A percentile compares a stretch with the other conserved stretches of the same genome.
Conservation (phyloP, 768 basidiomycete species). For the Obba rivulosa region DNA sequence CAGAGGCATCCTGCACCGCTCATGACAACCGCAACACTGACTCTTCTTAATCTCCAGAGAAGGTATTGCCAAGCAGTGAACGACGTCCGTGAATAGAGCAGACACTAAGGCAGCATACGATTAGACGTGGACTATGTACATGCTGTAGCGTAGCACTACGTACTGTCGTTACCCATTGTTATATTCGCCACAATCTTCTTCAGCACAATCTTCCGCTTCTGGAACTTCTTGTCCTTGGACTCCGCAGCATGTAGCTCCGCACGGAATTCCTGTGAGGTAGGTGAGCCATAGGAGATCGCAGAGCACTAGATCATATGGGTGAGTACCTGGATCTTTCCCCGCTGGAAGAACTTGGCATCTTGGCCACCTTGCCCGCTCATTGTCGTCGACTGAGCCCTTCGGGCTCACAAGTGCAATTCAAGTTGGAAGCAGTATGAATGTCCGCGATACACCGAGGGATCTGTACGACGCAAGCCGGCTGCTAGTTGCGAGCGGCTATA, state of each 20-base stretch:
- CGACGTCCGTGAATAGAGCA: slow-evolving; percentile 89
- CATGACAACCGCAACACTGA: slow-evolving; percentile 33
- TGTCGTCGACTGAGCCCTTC: slow-evolving; percentile 1
- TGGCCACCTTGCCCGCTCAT: slow-evolving; percentile 60
- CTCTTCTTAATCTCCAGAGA: slow-evolving; percentile 99
- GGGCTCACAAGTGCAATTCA: not conserved
- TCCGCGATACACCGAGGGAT: no score
- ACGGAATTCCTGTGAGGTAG: slow-evolving; percentile 66
- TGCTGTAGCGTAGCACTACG: slow-evolving; percentile 30
- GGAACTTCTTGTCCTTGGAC: slow-evolving; percentile 93
- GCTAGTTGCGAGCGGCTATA: no score
- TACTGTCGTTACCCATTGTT: slow-evolving; percentile 99
- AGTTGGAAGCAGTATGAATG: slow-evolving; percentile 4
- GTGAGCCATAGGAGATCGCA: slow-evolving; percentile 7
- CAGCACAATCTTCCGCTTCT: slow-evolving; percentile 87
- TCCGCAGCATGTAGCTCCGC: slow-evolving; percentile 88
- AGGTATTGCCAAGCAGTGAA: slow-evolving; percentile 92
- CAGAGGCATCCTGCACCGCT: not conserved
- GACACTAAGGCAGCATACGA: slow-evolving; percentile 59
- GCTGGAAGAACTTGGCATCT: slow-evolving; percentile 89
- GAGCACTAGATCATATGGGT: slow-evolving; percentile 4
- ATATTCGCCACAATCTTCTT: slow-evolving; percentile 99
- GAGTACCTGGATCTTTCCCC: slow-evolving; percentile 85
- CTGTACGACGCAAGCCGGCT: no score
- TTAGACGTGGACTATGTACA: not conserved